Conservation (phyloP, 192 early-diverging fungal genomes). For the Coemansia sp. region DNA sequence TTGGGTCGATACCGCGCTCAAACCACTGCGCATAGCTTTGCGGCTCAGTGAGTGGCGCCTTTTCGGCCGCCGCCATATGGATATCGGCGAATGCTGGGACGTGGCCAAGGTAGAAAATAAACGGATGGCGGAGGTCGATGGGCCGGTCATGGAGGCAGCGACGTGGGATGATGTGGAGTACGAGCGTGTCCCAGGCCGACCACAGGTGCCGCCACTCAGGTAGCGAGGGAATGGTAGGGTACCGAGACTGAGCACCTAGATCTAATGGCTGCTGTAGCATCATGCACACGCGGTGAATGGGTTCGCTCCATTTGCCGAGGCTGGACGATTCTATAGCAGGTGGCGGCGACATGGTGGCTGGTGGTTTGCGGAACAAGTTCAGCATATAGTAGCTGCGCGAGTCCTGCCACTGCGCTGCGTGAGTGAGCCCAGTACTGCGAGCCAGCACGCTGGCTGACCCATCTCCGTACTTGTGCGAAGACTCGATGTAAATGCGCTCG, state of each 20-base stretch:
- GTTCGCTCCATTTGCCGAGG: conserved; percentile 23
- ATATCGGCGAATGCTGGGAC: conserved; percentile 75
- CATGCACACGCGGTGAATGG: neutral
- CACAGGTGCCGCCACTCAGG: conserved; percentile 80
- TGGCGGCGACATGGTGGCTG: conserved; percentile 6
- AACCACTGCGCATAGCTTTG: conserved; percentile 73
- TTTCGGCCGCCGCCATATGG: conserved; percentile 51
- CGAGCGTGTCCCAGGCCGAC: conserved; percentile 79
- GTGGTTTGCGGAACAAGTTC: conserved; percentile 61
- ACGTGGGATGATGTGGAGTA: conserved; percentile 62
- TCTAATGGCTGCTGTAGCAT: neutral
- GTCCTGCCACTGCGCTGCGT: conserved; percentile 61
- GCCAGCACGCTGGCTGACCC: conserved; percentile 62
- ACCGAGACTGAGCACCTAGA: neutral
- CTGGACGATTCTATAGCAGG: neutral
- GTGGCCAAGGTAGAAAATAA: conserved; percentile 91
- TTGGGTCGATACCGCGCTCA: conserved; percentile 95
- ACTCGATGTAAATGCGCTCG: conserved; percentile 89
- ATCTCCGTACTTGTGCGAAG: conserved; percentile 81
- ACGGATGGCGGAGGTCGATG: conserved; percentile 85
- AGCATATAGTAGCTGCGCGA: conserved; percentile 60
- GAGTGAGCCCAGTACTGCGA: conserved; percentile 46
- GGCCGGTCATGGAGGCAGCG: conserved; percentile 66
- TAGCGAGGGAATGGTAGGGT: conserved; percentile 60
- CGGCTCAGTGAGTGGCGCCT: conserved; percentile 63